These are phyloP conservation scores for Mycocentrospora acerina DNA, from an alignment of 2,329 filamentous ascomycete genomes.

Conservation along the genomic window DNA sequence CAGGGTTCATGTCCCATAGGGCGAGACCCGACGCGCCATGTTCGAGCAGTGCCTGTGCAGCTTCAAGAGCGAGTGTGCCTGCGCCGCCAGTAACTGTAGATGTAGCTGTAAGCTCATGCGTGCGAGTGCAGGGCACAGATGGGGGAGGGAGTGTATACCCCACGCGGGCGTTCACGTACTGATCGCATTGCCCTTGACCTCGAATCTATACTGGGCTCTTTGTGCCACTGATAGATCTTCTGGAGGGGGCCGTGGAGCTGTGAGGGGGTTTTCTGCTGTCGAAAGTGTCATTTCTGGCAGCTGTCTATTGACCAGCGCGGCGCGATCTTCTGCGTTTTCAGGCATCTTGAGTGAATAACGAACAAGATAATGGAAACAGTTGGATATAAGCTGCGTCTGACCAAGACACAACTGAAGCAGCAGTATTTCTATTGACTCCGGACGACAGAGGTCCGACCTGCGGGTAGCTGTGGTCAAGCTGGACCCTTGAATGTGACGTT, in stretches of 20 bases:
- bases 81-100: slow-evolving; percentile 63
- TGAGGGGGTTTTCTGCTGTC: slow-evolving; percentile 46
- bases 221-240: slow-evolving; percentile 45
- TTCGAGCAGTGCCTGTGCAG: slow-evolving; percentile 65
- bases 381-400: too few relatives aligned
- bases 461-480: slow-evolving; percentile 4
- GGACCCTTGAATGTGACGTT: slow-evolving; percentile 5
- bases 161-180: slow-evolving; percentile 42
- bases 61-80: slow-evolving; percentile 62
- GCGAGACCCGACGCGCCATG: slow-evolving; percentile 63
- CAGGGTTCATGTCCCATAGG: slow-evolving; percentile 60
- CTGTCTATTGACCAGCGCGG: slow-evolving; percentile 47
- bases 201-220: slow-evolving; percentile 51
- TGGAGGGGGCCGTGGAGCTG: slow-evolving; percentile 47
- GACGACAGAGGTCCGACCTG: slow-evolving; percentile 8
- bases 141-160: slow-evolving; percentile 10
- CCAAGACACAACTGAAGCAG: background rate
- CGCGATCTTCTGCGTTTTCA: slow-evolving; percentile 43
- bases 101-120: background rate
- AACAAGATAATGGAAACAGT: background rate
- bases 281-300: slow-evolving; percentile 55
- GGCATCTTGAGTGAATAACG: slow-evolving; percentile 24
- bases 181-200: slow-evolving; percentile 56
- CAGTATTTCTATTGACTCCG: slow-evolving; percentile 6
- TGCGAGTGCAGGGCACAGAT: background rate